Conservation (phyloP, 192 early-diverging fungal species). For the Entomortierella chlamydospora region DNA sequence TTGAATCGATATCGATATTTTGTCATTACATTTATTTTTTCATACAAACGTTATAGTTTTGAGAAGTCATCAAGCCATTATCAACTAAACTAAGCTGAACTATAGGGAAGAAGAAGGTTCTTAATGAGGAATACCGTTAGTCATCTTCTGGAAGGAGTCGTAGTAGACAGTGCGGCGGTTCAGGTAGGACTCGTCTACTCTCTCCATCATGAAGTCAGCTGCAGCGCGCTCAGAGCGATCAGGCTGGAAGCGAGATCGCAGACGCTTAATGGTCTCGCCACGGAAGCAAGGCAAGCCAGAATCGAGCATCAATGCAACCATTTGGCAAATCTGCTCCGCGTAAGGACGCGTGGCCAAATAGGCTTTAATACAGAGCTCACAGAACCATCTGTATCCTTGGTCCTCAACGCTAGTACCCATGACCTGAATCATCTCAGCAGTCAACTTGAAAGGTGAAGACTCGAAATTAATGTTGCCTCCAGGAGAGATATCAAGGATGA, state of each 20-base stretch:
- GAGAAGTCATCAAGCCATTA: neutral
- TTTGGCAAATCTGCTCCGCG: conserved; percentile 90
- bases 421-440: conserved; percentile 95
- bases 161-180: conserved; percentile 90
- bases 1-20: no score
- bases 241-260: conserved; percentile 89
- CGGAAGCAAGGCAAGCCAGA: conserved; percentile 99
- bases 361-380: conserved; percentile 89
- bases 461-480: conserved; percentile 95
- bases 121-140: conserved; percentile 73
- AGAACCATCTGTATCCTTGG: conserved; percentile 89
- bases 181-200: conserved; percentile 91
- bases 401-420: conserved; percentile 91
- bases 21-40: neutral
- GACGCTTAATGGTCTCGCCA: conserved; percentile 90
- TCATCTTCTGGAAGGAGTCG: conserved; percentile 85
- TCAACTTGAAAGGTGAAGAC: conserved; percentile 97
- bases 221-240: conserved; percentile 91
- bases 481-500: conserved; percentile 98
- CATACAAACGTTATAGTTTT: neutral
- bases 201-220: conserved; percentile 93
- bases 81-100: neutral
- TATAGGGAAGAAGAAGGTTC: no score
- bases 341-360: conserved; percentile 92
- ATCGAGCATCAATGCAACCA: conserved; percentile 93